phyloP scores from a whole-genome alignment of 2,329 filamentous ascomycete species.

The Akanthomyces uredinophilus region DNA sequence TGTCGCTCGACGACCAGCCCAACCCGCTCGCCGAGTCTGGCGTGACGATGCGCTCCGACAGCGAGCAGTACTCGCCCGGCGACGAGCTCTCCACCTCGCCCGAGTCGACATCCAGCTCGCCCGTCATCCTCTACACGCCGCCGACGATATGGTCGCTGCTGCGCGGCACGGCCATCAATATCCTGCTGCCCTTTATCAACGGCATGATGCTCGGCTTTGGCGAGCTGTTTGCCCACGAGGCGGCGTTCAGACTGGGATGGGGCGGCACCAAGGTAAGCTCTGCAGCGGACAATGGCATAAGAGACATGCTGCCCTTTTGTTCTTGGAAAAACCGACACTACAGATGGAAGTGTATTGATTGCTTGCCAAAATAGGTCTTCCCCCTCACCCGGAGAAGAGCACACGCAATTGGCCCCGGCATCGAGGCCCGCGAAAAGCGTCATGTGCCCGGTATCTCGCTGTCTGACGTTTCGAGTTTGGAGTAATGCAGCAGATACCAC shows the following conservation, averaged over 20 bases:
- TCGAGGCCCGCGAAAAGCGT: constrained; percentile 69
- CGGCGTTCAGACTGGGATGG: constrained; percentile 90
- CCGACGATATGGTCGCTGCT: constrained; percentile 82
- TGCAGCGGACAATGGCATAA: not conserved
- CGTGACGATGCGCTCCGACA: constrained; percentile 76
- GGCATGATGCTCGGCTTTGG: constrained; percentile 98
- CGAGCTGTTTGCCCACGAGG: constrained; percentile 93
- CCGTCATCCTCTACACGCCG: constrained; percentile 80
- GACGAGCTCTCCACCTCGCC: constrained; percentile 59
- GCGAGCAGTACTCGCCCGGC: constrained; percentile 70
- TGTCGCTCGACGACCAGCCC: constrained; percentile 24
- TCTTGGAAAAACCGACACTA: not conserved
- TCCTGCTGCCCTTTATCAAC: constrained; percentile 93
- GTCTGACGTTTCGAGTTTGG: constrained; percentile 62
- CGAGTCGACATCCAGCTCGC: constrained; percentile 49
- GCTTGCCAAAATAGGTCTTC: constrained; percentile 43
- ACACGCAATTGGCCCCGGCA: constrained; percentile 70
- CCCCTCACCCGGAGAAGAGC: constrained; percentile 55
- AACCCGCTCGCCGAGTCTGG: constrained; percentile 64
- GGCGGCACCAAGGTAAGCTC: constrained; percentile 79
- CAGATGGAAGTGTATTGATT: not conserved
- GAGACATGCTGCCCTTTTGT: too few relatives aligned
- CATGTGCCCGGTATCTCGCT: constrained; percentile 42
- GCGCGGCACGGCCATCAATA: constrained; percentile 87
- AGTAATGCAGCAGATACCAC: constrained; percentile 4